A percentile compares a stretch with the other conserved stretches of the same genome.
These are phyloP conservation scores for Colletotrichum lentis DNA, from an alignment of 2,329 filamentous ascomycete species.

Conservation along the genomic window DNA sequence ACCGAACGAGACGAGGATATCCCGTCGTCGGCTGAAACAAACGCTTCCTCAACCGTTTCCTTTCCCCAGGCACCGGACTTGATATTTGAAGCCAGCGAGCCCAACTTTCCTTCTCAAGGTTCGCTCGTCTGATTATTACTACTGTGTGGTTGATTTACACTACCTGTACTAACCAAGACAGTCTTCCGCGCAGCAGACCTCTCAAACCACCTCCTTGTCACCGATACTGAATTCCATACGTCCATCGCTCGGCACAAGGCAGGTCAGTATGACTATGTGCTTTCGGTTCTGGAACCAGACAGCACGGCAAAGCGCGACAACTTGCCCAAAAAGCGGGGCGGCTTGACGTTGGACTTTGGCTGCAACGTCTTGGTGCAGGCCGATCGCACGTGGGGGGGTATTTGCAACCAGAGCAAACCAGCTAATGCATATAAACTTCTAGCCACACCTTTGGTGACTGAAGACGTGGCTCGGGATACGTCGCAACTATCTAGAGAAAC, in stretches of 20 bases:
- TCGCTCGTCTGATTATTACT: background rate
- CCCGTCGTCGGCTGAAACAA: conserved; percentile 32
- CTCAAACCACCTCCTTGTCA: conserved; percentile 5
- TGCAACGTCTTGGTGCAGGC: conserved; percentile 60
- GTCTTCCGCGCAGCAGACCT: conserved; percentile 17
- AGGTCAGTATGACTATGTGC: conserved; percentile 61
- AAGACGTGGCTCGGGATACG: background rate
- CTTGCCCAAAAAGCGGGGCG: background rate
- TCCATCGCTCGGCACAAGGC: conserved; percentile 53
- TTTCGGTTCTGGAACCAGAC: conserved; percentile 50
- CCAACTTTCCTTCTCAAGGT: conserved; percentile 32
- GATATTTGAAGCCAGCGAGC: conserved; percentile 25
- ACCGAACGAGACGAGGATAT: conserved; percentile 26
- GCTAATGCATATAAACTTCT: conserved; percentile 57
- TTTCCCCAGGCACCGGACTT: conserved; percentile 9
- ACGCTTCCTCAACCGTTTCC: conserved; percentile 3
- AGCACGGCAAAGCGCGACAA: conserved; percentile 32
- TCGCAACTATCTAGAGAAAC: background rate
- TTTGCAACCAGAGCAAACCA: conserved; percentile 39
- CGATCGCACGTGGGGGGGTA: conserved; percentile 41
- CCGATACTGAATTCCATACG: background rate
- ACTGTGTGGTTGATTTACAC: background rate
- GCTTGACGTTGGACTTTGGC: conserved; percentile 55
- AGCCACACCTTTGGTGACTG: conserved; percentile 53
- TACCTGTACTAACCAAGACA: conserved; percentile 18